Evolutionary conservation across 306 rosid species (phyloP), one percentile per base, ranked within the genome.

Genomic region (Begonia masoniana): DNA sequence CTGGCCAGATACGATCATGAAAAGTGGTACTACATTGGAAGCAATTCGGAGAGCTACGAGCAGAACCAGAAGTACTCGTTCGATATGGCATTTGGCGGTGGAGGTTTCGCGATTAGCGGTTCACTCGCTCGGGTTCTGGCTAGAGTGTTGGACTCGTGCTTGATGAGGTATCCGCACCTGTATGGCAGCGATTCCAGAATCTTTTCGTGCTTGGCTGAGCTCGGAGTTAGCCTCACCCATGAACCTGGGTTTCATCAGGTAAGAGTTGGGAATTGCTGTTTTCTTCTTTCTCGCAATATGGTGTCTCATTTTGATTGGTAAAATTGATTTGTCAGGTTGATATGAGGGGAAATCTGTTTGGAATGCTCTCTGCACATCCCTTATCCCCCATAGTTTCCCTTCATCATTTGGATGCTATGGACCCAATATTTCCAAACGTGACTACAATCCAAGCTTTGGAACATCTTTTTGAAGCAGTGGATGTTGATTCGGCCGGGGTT

Each of bases 221-320:
- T 89, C n/a, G 97, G 97, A 15, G 84, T 85, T 2, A 73, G 83
- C 41, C 74, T 89, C 43, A 85, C 95, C 12, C 84, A 68, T 15
- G 97, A 89, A 60, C 83, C 89, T 2, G 95, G 95, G 16, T 89
- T 89, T 56, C 97, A 89, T 59, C 95, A 89, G 87, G 94, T 83
- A 74, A 50, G 4, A 15, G 43, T 12, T 61, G 17, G n/a, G 49
- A 45, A 45, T 45, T 6, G 49, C 49, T 45, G 7, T 31, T 6
- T 31, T 31, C 39, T 31, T 31, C 9, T 31, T 31, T 31, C 39
- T 31, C 39, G 39, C 39, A 31, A 31, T 31, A 4, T 31, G 39
- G 39, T 31, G 7, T 31, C 39, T 31, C 9, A 7, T 31, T 31
- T 31, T 31, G 39, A 31, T 31, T 31, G 39, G n/a, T 6, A 5